Evolutionary conservation across 495 filamentous ascomycete genomes (phyloP).

Genomic region (Neurospora pannonica): DNA sequence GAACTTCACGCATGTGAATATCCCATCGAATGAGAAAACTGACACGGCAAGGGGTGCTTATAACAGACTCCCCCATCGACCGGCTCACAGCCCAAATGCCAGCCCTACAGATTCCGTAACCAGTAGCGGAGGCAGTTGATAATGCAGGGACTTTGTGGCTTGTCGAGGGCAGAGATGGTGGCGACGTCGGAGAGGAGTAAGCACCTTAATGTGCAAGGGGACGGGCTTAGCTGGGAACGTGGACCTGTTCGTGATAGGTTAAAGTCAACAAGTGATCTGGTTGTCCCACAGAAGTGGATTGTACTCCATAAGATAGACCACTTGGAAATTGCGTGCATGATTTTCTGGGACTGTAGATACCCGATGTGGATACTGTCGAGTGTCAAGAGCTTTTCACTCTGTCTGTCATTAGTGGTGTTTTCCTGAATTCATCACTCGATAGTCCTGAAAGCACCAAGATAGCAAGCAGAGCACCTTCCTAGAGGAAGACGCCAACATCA

Average conservation of each 20-base stretch:
- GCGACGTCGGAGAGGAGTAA: background rate
- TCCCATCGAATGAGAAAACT: background rate
- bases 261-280: background rate
- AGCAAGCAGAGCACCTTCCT: background rate
- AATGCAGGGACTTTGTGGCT: background rate
- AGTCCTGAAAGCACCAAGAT: background rate
- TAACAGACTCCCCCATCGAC: background rate
- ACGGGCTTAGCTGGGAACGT: background rate
- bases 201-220: background rate
- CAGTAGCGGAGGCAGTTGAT: background rate
- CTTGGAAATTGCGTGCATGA: background rate
- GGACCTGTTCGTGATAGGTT: background rate
- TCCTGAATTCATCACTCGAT: background rate
- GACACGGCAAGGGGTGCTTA: background rate
- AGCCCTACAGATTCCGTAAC: background rate
- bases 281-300: background rate
- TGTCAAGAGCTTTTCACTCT: background rate
- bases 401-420: background rate
- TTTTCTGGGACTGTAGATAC: background rate
- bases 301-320: background rate
- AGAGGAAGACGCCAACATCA: background rate
- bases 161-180: background rate
- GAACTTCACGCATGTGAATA: background rate
- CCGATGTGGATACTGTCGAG: background rate
- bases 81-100: background rate